Evolutionary conservation across 805 yeast genomes (phyloP).

Genomic region (Lipomyces sp.): DNA sequence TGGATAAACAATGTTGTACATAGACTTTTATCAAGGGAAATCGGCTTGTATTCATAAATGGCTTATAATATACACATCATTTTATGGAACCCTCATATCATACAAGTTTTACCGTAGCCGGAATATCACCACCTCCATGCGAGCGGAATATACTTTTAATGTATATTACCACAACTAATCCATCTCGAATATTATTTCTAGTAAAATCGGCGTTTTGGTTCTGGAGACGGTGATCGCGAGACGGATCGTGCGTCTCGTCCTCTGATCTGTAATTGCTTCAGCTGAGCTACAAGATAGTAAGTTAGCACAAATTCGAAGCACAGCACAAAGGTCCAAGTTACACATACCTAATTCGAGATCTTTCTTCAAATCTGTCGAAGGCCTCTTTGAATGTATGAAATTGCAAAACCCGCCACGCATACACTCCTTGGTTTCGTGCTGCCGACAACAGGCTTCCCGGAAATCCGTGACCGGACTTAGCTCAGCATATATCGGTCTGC

Average conservation of each 20-base stretch:
- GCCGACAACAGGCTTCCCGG: conserved; percentile 74
- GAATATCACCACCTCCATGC: background rate
- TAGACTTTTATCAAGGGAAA: background rate
- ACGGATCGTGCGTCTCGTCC: conserved; percentile 36
- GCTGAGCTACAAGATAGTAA: conserved; percentile 21
- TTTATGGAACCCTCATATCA: conserved; percentile 1
- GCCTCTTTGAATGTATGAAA: conserved; percentile 76
- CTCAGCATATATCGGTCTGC: conserved; percentile 78
- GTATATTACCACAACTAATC: background rate
- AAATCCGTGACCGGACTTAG: conserved; percentile 74
- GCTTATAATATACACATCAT: background rate
- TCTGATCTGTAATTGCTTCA: conserved; percentile 28
- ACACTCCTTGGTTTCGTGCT: conserved; percentile 66
- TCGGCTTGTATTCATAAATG: background rate
- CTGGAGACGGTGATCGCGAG: conserved; percentile 40
- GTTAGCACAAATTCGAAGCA: background rate
- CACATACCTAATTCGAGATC: conserved; percentile 53
- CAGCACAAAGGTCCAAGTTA: background rate
- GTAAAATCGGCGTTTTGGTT: conserved; percentile 33
- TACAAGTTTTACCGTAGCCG: background rate
- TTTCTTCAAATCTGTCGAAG: conserved; percentile 52
- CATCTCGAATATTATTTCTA: background rate
- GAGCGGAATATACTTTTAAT: too few species aligned
- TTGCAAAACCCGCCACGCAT: conserved; percentile 84
- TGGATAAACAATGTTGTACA: conserved; percentile 26